Percentiles rank a stretch among this genome's conserved stretches.
Conservation (phyloP, 2,329 filamentous ascomycete genomes). For the Myriosclerotinia curreyana region DNA sequence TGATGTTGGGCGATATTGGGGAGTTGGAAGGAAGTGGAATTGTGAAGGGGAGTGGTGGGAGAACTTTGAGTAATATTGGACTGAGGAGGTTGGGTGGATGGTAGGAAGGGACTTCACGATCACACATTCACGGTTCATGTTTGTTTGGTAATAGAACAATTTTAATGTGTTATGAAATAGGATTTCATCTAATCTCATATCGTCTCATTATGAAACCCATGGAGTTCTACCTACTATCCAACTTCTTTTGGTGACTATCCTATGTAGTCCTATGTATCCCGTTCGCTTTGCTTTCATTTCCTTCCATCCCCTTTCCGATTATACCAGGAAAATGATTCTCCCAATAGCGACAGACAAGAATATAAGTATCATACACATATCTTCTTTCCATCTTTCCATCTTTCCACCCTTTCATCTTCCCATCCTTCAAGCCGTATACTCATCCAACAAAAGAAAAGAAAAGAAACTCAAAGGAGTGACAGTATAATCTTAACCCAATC, state of each 20-base stretch:
- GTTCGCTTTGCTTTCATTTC: background rate
- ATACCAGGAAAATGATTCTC: too few relatives aligned
- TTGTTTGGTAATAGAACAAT: background rate
- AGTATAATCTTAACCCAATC: background rate
- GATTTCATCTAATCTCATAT: background rate
- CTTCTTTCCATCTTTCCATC: background rate
- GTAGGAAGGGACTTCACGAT: background rate
- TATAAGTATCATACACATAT: background rate
- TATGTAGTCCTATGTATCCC: background rate
- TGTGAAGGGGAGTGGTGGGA: constrained; percentile 40
- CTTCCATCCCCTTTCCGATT: too few relatives aligned
- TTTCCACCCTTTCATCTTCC: background rate
- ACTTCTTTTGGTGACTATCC: background rate
- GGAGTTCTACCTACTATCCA: background rate
- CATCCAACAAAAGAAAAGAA: background rate
- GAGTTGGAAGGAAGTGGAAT: constrained; percentile 41
- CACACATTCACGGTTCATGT: background rate
- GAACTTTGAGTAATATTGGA: constrained; percentile 41
- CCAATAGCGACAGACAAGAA: background rate
- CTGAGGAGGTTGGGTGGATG: constrained; percentile 42
- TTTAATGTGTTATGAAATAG: background rate
- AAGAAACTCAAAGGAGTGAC: background rate
- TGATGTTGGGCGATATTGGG: constrained; percentile 49
- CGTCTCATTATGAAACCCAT: background rate
- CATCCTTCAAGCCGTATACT: background rate